Conservation (phyloP, 345 rosid species). For the Pugionium dolabratum region DNA sequence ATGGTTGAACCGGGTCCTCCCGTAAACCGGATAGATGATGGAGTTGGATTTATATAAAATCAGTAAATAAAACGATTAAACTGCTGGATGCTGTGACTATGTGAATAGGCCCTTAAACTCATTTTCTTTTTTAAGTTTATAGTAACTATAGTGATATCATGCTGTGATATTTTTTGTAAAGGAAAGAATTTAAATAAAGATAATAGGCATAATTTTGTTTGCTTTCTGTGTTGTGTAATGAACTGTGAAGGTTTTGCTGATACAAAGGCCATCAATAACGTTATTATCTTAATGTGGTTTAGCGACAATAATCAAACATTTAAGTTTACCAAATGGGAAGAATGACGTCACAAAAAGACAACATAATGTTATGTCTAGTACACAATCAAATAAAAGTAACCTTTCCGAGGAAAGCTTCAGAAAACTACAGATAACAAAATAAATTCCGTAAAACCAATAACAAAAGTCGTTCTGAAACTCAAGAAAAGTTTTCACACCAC, state of each 20-base stretch:
- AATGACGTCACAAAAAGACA: too few species aligned
- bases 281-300: too few species aligned
- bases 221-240: too few species aligned
- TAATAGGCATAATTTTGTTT: too few species aligned
- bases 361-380: too few species aligned
- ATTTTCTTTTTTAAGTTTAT: neutral
- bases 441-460: neutral
- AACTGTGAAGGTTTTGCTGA: too few species aligned
- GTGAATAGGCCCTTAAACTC: constrained; percentile 1
- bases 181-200: too few species aligned
- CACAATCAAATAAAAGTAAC: constrained; percentile 4
- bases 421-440: neutral
- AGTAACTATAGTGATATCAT: too few species aligned
- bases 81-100: constrained; percentile 21
- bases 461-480: constrained; percentile 13
- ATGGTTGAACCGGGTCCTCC: neutral
- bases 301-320: too few species aligned
- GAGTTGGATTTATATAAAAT: neutral
- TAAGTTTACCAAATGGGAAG: too few species aligned
- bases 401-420: neutral
- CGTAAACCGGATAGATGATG: constrained; percentile 12
- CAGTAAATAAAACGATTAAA: neutral
- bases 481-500: constrained; percentile 17
- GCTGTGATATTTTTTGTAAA: too few species aligned
- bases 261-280: too few species aligned